Evolutionary conservation across 139 green algal genomes (phyloP), one percentile per base, ranked within the genome.

Genomic region (Tetratostichococcus sp.): DNA sequence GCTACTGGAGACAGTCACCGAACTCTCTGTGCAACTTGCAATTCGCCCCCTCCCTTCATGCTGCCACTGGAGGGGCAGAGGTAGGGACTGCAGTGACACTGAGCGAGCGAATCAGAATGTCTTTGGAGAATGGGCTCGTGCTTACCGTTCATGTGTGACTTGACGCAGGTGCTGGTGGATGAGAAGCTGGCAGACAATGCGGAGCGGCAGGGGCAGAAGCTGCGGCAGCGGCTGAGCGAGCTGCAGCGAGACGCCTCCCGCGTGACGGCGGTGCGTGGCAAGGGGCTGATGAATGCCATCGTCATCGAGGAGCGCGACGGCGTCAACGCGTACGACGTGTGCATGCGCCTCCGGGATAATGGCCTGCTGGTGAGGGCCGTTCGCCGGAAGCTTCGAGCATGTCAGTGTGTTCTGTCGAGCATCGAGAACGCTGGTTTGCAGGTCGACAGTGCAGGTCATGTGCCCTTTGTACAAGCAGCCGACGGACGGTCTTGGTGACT

Each of bases 131-230:
- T 50, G 39, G 8, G 14, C 8, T 33, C 28, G 16, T 69, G 62
- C 8, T 31, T 8, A 8, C 16, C 25, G 35, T 65, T 14, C 69
- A 1, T 14, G 16, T 28, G 16, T 32, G 23, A 5, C 28, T 72
- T 75, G 3, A 57, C 83, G 2, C 83, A 95, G 82, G 94, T 97
- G 57, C 87, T 99, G n/a, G 70, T 94, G 2, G 94, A 98, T 2
- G 95, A 99, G 83, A 75, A 82, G 30, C 89, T 98, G n/a, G 80
- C 88, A 0, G 92, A 97, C 65, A 93, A 93, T 69, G 87, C 93
- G 11, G 75, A 85, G 35, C 69, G 75, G 34, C 77, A 96, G 81
- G 93, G 93, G 2, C 57, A 81, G 59, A 75, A 90, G 11, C 86
- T 97, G 82, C 79, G 93, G 1, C 23, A 74, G 23, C 43, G 84